A percentile compares a stretch with the other conserved stretches of the same genome.
Evolutionary conservation across 306 rosid genomes (phyloP).

Genomic region (Purshia tridentata): DNA sequence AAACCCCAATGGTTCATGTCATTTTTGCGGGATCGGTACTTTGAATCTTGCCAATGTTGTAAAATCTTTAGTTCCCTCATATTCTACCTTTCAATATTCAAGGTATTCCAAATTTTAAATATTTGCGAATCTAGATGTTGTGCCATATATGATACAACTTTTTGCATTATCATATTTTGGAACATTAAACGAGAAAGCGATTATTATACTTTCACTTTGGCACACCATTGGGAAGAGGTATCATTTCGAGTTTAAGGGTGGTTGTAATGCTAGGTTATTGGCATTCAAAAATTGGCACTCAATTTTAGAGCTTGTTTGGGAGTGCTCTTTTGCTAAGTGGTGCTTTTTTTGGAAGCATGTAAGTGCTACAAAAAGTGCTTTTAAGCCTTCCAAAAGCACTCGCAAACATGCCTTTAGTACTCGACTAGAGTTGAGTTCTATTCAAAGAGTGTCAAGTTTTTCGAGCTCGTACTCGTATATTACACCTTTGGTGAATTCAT

Average conservation of each 20-base stretch:
- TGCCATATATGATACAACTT: background rate
- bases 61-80: background rate
- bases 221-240: background rate
- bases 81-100: background rate
- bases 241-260: background rate
- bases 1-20: background rate
- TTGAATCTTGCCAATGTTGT: background rate
- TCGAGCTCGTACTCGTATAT: background rate
- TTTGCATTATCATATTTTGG: conserved; percentile 5
- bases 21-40: background rate
- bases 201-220: background rate
- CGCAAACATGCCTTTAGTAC: background rate
- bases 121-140: background rate
- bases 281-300: background rate
- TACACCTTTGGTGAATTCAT: background rate
- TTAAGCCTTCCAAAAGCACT: no score
- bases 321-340: no score
- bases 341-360: no score
- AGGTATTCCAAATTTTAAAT: background rate
- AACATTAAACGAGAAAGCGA: background rate
- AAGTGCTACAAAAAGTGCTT: no score
- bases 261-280: background rate
- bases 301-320: background rate
- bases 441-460: background rate
- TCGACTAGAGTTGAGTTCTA: background rate